Percentiles rank a stretch among this genome's conserved stretches.
Evolutionary conservation across 176 grass and related monocot species (phyloP).

Genomic region (Pharus latifolius): DNA sequence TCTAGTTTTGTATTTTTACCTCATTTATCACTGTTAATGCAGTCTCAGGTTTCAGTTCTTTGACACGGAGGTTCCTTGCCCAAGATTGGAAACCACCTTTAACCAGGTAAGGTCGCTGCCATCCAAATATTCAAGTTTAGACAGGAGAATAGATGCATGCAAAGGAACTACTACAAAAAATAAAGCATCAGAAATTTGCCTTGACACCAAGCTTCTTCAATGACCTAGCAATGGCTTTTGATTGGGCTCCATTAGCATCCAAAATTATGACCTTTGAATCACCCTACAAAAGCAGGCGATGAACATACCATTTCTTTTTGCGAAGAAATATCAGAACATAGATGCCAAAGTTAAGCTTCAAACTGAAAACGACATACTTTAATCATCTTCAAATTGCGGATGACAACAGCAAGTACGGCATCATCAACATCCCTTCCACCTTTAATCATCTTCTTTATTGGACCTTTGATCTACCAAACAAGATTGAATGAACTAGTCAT

Average conservation of each 20-base stretch:
- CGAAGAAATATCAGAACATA: background rate
- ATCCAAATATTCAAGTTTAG: constrained; percentile 33
- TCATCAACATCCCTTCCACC: constrained; percentile 66
- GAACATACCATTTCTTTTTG: background rate
- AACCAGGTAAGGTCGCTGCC: constrained; percentile 76
- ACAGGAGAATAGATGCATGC: background rate
- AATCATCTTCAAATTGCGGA: constrained; percentile 89
- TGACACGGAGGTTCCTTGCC: constrained; percentile 67
- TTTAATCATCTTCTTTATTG: constrained; percentile 69
- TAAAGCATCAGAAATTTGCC: constrained; percentile 38
- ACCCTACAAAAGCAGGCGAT: constrained; percentile 34
- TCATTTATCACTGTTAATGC: constrained; percentile 84
- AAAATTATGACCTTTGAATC: constrained; percentile 87
- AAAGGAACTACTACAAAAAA: background rate
- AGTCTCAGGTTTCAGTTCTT: constrained; percentile 86
- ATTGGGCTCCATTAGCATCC: constrained; percentile 69
- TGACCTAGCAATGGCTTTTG: constrained; percentile 84
- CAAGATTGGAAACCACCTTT: constrained; percentile 96
- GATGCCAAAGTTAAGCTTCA: constrained; percentile 2
- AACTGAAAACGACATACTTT: constrained; percentile 40
- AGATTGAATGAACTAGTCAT: constrained; percentile 15
- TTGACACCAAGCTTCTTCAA: constrained; percentile 87
- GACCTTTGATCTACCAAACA: constrained; percentile 49
- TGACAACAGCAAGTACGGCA: constrained; percentile 68
- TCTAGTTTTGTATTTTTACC: constrained; percentile 38